Percentiles rank a stretch among this genome's conserved stretches.
These are phyloP conservation scores for Phaeosphaeria sp. DNA, from an alignment of 2,329 filamentous ascomycete species.

Conservation along the genomic window DNA sequence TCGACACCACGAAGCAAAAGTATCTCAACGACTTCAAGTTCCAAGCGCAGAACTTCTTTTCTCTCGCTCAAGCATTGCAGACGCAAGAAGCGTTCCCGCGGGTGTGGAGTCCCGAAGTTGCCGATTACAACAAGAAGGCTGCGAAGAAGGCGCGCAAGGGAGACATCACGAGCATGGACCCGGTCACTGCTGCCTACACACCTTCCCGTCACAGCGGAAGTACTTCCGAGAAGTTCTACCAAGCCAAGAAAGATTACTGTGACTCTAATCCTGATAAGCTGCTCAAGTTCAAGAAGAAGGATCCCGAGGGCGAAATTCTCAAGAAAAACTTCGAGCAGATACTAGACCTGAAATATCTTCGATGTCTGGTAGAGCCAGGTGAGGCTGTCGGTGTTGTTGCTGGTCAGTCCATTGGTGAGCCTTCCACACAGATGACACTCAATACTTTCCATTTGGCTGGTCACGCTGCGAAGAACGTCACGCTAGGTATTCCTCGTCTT, in stretches of 20 bases:
- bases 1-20: constrained; percentile 93
- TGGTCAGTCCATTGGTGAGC: constrained; percentile 94
- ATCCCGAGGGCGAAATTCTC: constrained; percentile 55
- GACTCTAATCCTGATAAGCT: constrained; percentile 73
- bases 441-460: constrained; percentile 99
- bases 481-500: constrained; percentile 94
- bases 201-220: constrained; percentile 82
- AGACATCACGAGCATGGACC: constrained; percentile 73
- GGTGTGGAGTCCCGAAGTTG: constrained; percentile 71
- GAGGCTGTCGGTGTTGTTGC: constrained; percentile 97
- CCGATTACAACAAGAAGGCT: constrained; percentile 66
- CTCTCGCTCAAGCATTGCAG: constrained; percentile 77
- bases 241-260: constrained; percentile 74
- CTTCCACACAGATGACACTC: constrained; percentile 98
- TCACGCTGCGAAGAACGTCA: constrained; percentile 98
- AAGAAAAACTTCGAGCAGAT: constrained; percentile 79
- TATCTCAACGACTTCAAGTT: constrained; percentile 92
- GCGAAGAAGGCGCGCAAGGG: constrained; percentile 84
- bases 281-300: constrained; percentile 66
- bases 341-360: constrained; percentile 90
- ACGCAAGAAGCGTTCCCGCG: constrained; percentile 63
- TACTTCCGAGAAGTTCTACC: constrained; percentile 86
- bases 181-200: constrained; percentile 74
- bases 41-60: constrained; percentile 82
- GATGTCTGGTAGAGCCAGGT: constrained; percentile 89